Conservation (phyloP, 2,329 filamentous ascomycete genomes). For the Epichloe aotearoae region DNA sequence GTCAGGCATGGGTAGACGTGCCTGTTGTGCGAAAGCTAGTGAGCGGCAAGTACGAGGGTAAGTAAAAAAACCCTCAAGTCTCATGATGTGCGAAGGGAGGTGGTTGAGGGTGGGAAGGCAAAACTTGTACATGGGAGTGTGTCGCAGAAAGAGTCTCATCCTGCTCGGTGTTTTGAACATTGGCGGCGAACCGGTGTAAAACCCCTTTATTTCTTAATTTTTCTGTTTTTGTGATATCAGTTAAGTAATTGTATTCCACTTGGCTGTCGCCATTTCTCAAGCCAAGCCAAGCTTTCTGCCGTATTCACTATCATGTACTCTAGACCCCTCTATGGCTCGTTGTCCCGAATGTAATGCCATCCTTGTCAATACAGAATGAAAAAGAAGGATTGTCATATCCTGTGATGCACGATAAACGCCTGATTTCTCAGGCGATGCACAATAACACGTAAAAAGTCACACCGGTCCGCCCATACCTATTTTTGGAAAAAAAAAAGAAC, state of each 20-base stretch:
- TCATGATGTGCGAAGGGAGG: not conserved
- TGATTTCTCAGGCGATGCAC: no score
- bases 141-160: not conserved
- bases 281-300: no score
- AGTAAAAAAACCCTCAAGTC: constrained; percentile 1
- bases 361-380: no score
- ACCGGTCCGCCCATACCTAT: no score
- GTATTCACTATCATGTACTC: no score
- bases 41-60: constrained; percentile 61
- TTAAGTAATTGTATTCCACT: not conserved
- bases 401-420: no score
- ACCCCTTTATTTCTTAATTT: constrained; percentile 1
- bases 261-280: no score
- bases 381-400: no score
- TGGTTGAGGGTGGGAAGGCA: not conserved
- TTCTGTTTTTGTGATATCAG: not conserved
- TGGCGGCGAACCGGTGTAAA: not conserved
- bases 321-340: no score
- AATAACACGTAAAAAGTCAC: no score
- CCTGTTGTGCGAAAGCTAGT: constrained; percentile 54
- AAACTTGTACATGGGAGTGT: not conserved
- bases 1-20: constrained; percentile 51
- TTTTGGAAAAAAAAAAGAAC: not conserved
- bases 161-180: not conserved
- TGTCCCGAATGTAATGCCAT: no score